Evolutionary conservation across 495 filamentous ascomycete genomes (phyloP).

Genomic region (Aspergillus ellipticus): DNA sequence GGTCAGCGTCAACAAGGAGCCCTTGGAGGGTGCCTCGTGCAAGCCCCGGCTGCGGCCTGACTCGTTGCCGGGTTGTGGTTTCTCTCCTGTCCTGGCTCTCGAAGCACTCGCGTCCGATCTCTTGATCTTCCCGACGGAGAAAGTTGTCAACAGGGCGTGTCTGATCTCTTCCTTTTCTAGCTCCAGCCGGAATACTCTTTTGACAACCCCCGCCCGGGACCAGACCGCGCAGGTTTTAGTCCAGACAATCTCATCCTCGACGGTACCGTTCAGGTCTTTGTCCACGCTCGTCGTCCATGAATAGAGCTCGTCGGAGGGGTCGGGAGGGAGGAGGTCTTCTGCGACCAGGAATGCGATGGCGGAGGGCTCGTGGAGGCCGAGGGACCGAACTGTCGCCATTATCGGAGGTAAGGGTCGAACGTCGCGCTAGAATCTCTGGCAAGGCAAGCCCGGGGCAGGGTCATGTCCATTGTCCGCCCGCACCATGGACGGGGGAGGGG

Average conservation of each 20-base stretch:
- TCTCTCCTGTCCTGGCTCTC: background rate
- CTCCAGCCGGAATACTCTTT: slow-evolving; percentile 82
- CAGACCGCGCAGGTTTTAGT: slow-evolving; percentile 84
- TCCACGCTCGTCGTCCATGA: slow-evolving; percentile 60
- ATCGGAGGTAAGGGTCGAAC: slow-evolving; percentile 24
- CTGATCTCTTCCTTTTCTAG: slow-evolving; percentile 78
- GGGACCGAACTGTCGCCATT: slow-evolving; percentile 85
- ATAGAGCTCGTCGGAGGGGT: slow-evolving; percentile 65
- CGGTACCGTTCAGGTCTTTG: slow-evolving; percentile 37
- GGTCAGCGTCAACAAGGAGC: slow-evolving; percentile 18
- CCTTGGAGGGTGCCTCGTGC: slow-evolving; percentile 14
- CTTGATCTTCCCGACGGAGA: slow-evolving; percentile 51
- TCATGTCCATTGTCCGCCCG: slow-evolving; percentile 16
- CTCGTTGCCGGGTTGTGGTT: slow-evolving; percentile 1
- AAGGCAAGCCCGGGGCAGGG: slow-evolving; percentile 15
- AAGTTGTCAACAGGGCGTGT: slow-evolving; percentile 81
- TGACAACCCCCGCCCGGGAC: slow-evolving; percentile 82
- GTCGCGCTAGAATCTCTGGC: slow-evolving; percentile 20
- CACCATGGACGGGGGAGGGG: background rate
- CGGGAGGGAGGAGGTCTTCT: slow-evolving; percentile 69
- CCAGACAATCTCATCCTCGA: slow-evolving; percentile 81
- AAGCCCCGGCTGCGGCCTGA: slow-evolving; percentile 11
- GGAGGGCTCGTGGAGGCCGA: slow-evolving; percentile 83
- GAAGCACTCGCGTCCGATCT: slow-evolving; percentile 10
- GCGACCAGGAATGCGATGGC: slow-evolving; percentile 78